Evolutionary conservation across 140 eudicot genomes (phyloP).

Genomic region (Oenanthe javanica): DNA sequence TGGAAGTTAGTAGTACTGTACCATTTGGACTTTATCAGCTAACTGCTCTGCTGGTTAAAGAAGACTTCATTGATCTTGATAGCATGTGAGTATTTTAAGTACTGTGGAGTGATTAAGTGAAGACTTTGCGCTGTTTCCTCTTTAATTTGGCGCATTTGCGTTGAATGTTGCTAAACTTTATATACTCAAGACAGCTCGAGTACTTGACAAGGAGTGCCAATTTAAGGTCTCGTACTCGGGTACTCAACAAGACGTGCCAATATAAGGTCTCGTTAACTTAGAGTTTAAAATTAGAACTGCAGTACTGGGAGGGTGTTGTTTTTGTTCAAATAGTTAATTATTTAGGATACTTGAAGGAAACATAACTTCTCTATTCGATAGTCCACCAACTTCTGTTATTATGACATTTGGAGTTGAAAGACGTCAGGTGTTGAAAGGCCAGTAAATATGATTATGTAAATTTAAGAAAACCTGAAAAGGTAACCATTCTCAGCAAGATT

Average conservation of each 20-base stretch:
- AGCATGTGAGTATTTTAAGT: slow-evolving; percentile 62
- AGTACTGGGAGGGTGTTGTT: background rate
- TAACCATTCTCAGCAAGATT: background rate
- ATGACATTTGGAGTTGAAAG: background rate
- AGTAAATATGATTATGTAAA: background rate
- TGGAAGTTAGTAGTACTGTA: slow-evolving; percentile 62
- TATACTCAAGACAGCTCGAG: no score
- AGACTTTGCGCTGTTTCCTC: slow-evolving; percentile 7
- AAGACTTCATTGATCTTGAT: slow-evolving; percentile 76
- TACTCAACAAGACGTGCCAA: background rate
- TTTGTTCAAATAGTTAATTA: background rate
- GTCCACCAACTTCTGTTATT: background rate
- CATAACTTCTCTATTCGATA: background rate
- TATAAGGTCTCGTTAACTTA: background rate
- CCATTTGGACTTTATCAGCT: slow-evolving; percentile 92
- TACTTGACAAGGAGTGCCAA: no score
- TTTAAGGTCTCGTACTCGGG: background rate
- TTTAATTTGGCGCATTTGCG: background rate
- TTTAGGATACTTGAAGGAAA: background rate
- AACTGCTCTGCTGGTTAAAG: slow-evolving; percentile 78
- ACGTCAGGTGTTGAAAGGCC: background rate
- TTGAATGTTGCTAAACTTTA: background rate
- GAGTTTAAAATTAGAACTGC: background rate
- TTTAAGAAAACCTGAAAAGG: background rate
- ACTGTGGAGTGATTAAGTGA: slow-evolving; percentile 1